Percentiles rank a stretch among this genome's conserved stretches.
These are phyloP conservation scores for Tolypocladium endophyticum DNA, from an alignment of 2,329 filamentous ascomycete species.

Conservation along the genomic window DNA sequence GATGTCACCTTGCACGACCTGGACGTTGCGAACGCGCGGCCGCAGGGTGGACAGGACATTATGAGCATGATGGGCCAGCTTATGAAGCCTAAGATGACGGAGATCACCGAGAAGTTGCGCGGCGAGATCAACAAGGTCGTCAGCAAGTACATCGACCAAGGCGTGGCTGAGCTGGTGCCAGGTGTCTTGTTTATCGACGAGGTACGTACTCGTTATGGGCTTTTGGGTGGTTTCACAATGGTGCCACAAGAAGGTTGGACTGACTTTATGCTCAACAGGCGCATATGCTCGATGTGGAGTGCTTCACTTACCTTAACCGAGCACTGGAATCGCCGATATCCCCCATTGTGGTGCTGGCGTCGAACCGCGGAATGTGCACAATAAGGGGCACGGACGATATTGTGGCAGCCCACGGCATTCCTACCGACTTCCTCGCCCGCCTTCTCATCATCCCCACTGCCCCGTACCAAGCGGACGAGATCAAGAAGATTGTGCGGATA, in stretches of 20 bases:
- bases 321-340: conserved; percentile 93
- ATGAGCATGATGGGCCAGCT: conserved; percentile 99
- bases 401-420: conserved; percentile 83
- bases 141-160: conserved; percentile 97
- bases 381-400: conserved; percentile 80
- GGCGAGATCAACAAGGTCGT: conserved; percentile 98
- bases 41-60: conserved; percentile 95
- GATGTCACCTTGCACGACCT: conserved; percentile 96
- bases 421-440: conserved; percentile 83
- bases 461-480: conserved; percentile 78
- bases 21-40: conserved; percentile 88
- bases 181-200: conserved; percentile 98
- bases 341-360: conserved; percentile 93
- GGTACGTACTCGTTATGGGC: conserved; percentile 43
- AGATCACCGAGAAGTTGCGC: conserved; percentile 95
- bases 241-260: background rate
- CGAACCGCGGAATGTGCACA: conserved; percentile 87
- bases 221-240: background rate
- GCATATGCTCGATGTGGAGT: conserved; percentile 99
- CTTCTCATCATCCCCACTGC: conserved; percentile 94
- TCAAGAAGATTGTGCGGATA: conserved; percentile 82
- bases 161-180: conserved; percentile 93
- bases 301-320: conserved; percentile 97
- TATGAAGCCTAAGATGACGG: conserved; percentile 99
- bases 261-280: conserved; percentile 45